These are phyloP conservation scores for Hebeloma cylindrosporum DNA, from an alignment of 768 basidiomycete genomes.

Conservation along the genomic window DNA sequence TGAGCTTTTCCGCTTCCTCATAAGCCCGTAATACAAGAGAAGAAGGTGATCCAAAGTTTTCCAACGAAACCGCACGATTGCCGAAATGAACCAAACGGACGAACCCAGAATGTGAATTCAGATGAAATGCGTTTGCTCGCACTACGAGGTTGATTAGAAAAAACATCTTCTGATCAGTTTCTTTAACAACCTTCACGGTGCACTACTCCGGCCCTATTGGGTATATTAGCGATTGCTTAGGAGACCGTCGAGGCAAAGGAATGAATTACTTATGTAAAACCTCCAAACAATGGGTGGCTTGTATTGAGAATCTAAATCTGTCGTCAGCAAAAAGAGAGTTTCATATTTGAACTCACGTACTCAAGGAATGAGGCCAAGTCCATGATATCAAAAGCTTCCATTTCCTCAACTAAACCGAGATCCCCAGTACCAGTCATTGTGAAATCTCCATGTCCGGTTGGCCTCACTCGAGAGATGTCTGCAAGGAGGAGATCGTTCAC, in stretches of 20 bases:
- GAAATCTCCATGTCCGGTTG: slow-evolving; percentile 47
- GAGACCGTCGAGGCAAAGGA: slow-evolving; percentile 1
- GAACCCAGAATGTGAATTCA: slow-evolving; percentile 66
- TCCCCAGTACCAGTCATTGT: slow-evolving; percentile 52
- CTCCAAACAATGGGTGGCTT: slow-evolving; percentile 72
- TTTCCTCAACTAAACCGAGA: slow-evolving; percentile 45
- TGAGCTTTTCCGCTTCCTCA: slow-evolving; percentile 63
- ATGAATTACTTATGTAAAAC: slow-evolving; percentile 54
- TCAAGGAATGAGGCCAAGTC: slow-evolving; percentile 76
- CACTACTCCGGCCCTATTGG: slow-evolving; percentile 49
- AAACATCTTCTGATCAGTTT: not conserved
- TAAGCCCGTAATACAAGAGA: slow-evolving; percentile 61
- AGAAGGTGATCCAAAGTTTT: slow-evolving; percentile 70
- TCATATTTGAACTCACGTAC: slow-evolving; percentile 33
- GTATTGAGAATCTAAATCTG: slow-evolving; percentile 62
- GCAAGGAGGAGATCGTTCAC: slow-evolving; percentile 67
- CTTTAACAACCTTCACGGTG: slow-evolving; percentile 61
- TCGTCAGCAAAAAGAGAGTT: slow-evolving; percentile 3
- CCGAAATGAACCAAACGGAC: slow-evolving; percentile 76
- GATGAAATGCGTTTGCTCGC: slow-evolving; percentile 74
- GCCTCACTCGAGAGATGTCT: slow-evolving; percentile 45
- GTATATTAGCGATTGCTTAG: slow-evolving; percentile 8
- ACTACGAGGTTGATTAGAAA: slow-evolving; percentile 36
- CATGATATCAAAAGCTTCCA: slow-evolving; percentile 68
- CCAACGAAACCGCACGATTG: slow-evolving; percentile 70